phyloP scores from a whole-genome alignment of 179 eudicot genomes.

The Carnegiea gigantea region DNA sequence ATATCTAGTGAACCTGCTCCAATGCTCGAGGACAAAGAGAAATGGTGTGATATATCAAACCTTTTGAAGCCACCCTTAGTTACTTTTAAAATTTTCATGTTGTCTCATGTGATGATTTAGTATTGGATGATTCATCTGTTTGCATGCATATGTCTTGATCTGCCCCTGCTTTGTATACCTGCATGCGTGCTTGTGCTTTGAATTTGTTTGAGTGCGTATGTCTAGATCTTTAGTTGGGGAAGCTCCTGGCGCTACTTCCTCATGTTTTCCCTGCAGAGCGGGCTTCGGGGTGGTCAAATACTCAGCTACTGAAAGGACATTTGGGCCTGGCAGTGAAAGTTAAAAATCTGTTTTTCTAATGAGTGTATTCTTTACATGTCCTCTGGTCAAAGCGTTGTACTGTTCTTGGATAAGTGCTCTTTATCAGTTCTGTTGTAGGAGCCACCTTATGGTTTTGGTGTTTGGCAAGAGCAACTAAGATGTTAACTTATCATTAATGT shows the following conservation, averaged over 20 bases:
- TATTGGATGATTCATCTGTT: neutral
- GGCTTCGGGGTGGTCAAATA: neutral
- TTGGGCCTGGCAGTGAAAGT: too few relatives aligned
- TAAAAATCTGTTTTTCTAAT: too few relatives aligned
- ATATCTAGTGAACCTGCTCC: slow-evolving; percentile 99
- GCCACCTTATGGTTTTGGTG: neutral
- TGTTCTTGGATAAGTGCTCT: too few relatives aligned
- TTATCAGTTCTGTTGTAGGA: neutral
- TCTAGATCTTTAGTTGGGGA: neutral
- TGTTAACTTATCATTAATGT: neutral
- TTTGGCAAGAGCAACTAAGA: neutral
- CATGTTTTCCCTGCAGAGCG: neutral
- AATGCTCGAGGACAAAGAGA: slow-evolving; percentile 98
- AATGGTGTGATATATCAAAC: slow-evolving; percentile 57
- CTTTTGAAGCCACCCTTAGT: neutral
- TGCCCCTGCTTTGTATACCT: neutral
- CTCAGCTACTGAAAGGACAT: too few relatives aligned
- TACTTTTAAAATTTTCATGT: neutral
- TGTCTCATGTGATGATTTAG: neutral
- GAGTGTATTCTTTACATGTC: too few relatives aligned
- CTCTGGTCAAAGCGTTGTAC: too few relatives aligned
- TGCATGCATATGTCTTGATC: neutral
- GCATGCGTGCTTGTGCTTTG: neutral
- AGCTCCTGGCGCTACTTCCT: neutral
- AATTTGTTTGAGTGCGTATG: neutral